A percentile compares a stretch with the other conserved stretches of the same genome.
Evolutionary conservation across 2,329 filamentous ascomycete species (phyloP).

Genomic region (Coccinonectria pachysandricola): DNA sequence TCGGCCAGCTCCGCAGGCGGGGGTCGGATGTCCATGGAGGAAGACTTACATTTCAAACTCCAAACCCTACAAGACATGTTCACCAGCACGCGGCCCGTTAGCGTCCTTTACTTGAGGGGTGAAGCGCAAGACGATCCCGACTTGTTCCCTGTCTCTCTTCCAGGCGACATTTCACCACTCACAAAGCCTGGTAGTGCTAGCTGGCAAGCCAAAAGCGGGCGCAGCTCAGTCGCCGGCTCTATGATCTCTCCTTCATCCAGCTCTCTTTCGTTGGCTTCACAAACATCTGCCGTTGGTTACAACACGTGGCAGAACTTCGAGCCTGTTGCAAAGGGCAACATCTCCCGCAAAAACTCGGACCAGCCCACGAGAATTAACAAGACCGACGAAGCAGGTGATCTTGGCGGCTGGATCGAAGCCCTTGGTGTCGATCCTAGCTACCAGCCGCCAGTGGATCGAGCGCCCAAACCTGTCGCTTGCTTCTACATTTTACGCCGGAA

Average conservation of each 20-base stretch:
- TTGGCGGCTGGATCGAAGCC: constrained; percentile 82
- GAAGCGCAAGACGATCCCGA: constrained; percentile 74
- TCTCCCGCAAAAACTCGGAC: constrained; percentile 36
- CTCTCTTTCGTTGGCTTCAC: constrained; percentile 51
- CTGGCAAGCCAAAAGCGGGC: constrained; percentile 43
- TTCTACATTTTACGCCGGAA: constrained; percentile 64
- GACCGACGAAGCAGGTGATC: constrained; percentile 50
- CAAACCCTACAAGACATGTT: constrained; percentile 81
- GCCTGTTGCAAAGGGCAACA: constrained; percentile 39
- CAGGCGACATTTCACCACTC: constrained; percentile 55
- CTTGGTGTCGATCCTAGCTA: constrained; percentile 83
- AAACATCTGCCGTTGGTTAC: constrained; percentile 34
- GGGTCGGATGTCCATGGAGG: constrained; percentile 46
- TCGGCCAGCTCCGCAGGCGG: constrained; percentile 54
- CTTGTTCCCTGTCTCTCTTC: constrained; percentile 62
- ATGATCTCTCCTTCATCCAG: constrained; percentile 58
- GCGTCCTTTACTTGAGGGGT: constrained; percentile 66
- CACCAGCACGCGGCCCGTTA: constrained; percentile 68
- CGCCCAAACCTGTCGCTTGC: constrained; percentile 68
- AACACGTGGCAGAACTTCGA: constrained; percentile 49
- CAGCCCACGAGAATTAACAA: constrained; percentile 42
- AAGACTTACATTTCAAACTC: constrained; percentile 70
- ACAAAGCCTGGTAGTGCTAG: constrained; percentile 39
- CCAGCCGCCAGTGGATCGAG: constrained; percentile 62
- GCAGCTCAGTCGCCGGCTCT: constrained; percentile 49